A percentile compares a stretch with the other conserved stretches of the same genome.
Conservation (phyloP, 106 monocot species). For the Platanthera guangdongensis region DNA sequence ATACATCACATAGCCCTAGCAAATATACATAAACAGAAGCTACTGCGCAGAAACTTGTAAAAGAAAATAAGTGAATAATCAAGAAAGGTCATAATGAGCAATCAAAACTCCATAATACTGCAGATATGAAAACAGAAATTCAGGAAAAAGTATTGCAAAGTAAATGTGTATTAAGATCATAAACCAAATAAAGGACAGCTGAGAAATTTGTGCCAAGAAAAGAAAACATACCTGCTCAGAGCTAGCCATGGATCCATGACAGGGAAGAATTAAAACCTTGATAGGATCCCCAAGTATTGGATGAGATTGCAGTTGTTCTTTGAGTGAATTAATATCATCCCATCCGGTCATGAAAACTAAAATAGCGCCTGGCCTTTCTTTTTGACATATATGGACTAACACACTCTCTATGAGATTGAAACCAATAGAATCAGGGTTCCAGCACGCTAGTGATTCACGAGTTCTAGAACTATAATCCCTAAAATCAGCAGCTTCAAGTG, state of each 20-base stretch:
- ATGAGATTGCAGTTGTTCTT: conserved; percentile 87
- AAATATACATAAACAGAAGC: not conserved
- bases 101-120: not conserved
- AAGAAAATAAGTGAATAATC: not conserved
- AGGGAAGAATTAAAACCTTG: conserved; percentile 88
- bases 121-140: not conserved
- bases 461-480: conserved; percentile 65
- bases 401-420: conserved; percentile 94
- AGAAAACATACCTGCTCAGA: conserved; percentile 74
- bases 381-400: conserved; percentile 73
- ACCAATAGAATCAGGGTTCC: conserved; percentile 99
- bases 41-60: not conserved
- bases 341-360: conserved; percentile 99
- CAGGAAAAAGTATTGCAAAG: not conserved
- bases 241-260: conserved; percentile 98
- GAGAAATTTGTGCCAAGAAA: not conserved
- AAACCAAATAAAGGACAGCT: not conserved
- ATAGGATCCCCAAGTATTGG: conserved; percentile 81
- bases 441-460: conserved; percentile 78
- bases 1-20: not conserved
- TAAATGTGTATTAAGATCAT: not conserved
- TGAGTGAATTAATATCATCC: conserved; percentile 98
- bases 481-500: conserved; percentile 91
- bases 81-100: not conserved
- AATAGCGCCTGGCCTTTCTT: conserved; percentile 84